phyloP scores from a whole-genome alignment of 2,329 filamentous ascomycete genomes.

The Fusarium floridanum region DNA sequence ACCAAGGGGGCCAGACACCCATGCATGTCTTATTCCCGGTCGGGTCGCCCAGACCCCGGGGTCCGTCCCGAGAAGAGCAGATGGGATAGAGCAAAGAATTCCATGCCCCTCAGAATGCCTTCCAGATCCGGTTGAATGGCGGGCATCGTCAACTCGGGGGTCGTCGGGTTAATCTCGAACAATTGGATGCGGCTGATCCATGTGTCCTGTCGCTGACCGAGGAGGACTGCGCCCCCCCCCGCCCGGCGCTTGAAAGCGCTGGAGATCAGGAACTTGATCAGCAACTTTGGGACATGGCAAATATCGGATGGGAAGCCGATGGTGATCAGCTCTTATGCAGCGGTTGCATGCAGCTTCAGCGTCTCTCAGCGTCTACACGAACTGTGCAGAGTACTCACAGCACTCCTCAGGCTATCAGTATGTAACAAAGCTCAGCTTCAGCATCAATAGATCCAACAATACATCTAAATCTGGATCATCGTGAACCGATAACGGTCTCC shows the following conservation, averaged over 20 bases:
- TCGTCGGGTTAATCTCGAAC: not conserved
- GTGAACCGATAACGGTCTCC: not conserved
- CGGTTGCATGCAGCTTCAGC: not conserved
- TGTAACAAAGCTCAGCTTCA: not conserved
- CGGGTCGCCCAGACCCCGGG: constrained; percentile 1
- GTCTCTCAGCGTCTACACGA: not conserved
- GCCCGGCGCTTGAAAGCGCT: constrained; percentile 20
- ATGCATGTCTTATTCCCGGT: constrained; percentile 39
- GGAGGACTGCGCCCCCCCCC: constrained; percentile 8
- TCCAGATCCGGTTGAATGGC: not conserved
- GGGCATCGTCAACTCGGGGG: not conserved
- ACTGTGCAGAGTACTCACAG: not conserved
- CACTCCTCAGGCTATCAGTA: not conserved
- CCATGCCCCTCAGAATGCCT: not conserved
- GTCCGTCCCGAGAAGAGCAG: constrained; percentile 1
- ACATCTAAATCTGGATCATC: not conserved
- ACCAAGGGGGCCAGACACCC: constrained; percentile 23
- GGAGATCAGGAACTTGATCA: constrained; percentile 41
- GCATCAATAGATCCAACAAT: not conserved
- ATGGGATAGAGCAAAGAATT: not conserved
- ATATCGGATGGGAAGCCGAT: constrained; percentile 14
- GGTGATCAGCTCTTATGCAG: constrained; percentile 14
- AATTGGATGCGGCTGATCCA: constrained; percentile 12
- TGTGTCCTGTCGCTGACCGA: not conserved
- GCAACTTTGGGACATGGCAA: constrained; percentile 34